These are phyloP conservation scores for Spiromastix sp. DNA, from an alignment of 2,329 filamentous ascomycete genomes.

Conservation along the genomic window DNA sequence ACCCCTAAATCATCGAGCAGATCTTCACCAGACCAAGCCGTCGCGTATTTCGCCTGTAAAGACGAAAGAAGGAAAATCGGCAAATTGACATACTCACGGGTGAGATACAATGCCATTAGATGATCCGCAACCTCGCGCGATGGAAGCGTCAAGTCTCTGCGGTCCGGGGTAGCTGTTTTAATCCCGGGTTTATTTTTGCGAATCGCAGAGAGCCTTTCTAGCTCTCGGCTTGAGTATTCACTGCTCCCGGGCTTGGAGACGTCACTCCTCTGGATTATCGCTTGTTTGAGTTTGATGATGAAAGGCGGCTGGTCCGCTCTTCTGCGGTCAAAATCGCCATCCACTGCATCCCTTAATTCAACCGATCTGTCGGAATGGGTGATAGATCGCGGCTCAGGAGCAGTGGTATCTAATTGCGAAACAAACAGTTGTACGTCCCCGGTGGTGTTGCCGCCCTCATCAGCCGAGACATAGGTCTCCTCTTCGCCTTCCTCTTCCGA, in stretches of 20 bases:
- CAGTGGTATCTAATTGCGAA: neutral
- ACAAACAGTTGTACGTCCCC: neutral
- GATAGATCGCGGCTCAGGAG: neutral
- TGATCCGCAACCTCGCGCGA: conserved; percentile 11
- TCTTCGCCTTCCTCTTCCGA: neutral
- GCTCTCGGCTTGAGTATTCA: conserved; percentile 4
- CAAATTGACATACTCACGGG: conserved; percentile 17
- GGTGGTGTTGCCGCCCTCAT: too few species aligned
- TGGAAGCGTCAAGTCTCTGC: conserved; percentile 6
- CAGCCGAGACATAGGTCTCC: too few species aligned
- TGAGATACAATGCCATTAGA: conserved; percentile 14
- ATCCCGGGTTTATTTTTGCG: conserved; percentile 5
- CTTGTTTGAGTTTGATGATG: conserved; percentile 7
- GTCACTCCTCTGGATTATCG: conserved; percentile 10
- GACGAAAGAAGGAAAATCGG: conserved; percentile 15
- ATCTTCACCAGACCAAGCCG: conserved; percentile 5
- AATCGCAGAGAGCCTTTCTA: conserved; percentile 5
- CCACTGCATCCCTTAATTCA: neutral
- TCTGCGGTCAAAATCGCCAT: neutral
- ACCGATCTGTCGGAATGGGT: conserved; percentile 1
- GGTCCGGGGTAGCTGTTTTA: conserved; percentile 1
- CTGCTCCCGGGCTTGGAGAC: conserved; percentile 9
- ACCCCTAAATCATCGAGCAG: conserved; percentile 6
- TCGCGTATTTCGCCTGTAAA: conserved; percentile 13
- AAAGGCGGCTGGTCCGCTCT: neutral